Conservation (phyloP, 2,329 filamentous ascomycete species). For the Stachybotrys chartarum region DNA sequence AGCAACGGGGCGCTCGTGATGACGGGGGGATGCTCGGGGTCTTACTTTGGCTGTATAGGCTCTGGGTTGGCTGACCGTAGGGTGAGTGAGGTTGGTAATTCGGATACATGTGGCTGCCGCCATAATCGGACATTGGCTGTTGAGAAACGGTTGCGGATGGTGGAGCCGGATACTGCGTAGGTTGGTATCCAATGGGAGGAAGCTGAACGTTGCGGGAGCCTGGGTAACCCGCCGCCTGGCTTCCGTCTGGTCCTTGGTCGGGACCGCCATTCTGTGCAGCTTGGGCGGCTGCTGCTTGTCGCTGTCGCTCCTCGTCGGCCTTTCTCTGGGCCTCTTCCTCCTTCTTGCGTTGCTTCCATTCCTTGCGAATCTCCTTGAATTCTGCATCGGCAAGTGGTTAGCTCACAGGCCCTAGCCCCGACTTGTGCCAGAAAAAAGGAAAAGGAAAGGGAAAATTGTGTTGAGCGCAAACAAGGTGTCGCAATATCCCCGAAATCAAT, state of each 20-base stretch:
- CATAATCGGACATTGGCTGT: conserved; percentile 49
- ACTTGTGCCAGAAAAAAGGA: background rate
- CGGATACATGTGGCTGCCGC: conserved; percentile 45
- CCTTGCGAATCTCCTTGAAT: conserved; percentile 98
- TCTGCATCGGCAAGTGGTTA: conserved; percentile 48
- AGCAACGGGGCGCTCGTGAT: conserved; percentile 1
- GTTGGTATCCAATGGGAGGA: conserved; percentile 69
- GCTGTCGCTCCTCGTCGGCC: conserved; percentile 79
- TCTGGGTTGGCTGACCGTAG: conserved; percentile 48
- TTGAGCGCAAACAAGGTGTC: no score
- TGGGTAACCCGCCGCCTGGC: conserved; percentile 46
- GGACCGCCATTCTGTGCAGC: conserved; percentile 43
- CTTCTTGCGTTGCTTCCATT: conserved; percentile 99
- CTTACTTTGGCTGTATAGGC: conserved; percentile 55
- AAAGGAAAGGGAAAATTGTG: background rate
- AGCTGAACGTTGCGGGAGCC: conserved; percentile 56
- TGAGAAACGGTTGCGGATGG: conserved; percentile 44
- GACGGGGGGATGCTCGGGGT: conserved; percentile 4
- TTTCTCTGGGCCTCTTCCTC: conserved; percentile 89
- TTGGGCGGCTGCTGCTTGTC: conserved; percentile 38
- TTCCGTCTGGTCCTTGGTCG: conserved; percentile 34
- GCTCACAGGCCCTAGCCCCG: conserved; percentile 1
- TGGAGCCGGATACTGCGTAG: conserved; percentile 59
- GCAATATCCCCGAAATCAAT: no score
- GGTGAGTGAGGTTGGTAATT: conserved; percentile 53